These are phyloP conservation scores for Eudorina sp. DNA, from an alignment of 139 green algal genomes.

Conservation along the genomic window DNA sequence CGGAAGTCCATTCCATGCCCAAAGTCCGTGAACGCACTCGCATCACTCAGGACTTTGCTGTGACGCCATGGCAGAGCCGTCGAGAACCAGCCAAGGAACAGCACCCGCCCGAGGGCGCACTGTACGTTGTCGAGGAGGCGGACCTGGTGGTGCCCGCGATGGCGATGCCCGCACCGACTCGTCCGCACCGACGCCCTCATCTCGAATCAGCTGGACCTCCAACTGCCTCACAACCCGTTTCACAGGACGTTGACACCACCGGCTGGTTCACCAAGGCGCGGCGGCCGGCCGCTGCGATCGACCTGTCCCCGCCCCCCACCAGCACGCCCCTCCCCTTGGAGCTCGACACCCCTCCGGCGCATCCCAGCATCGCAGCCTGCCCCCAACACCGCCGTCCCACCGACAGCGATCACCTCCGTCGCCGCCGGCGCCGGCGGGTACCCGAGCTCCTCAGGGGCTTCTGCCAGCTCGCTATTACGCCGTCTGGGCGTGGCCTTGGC, in stretches of 20 bases:
- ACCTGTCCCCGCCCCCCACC: background rate
- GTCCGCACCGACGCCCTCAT: background rate
- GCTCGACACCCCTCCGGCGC: too few relatives aligned
- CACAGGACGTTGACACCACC: background rate
- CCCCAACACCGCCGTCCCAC: too few relatives aligned
- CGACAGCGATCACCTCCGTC: too few relatives aligned
- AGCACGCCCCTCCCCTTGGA: too few relatives aligned
- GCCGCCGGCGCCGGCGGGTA: too few relatives aligned
- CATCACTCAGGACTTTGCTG: slow-evolving; percentile 11
- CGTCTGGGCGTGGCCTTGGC: background rate
- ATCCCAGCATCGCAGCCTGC: too few relatives aligned
- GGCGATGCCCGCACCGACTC: background rate
- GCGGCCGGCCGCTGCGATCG: too few relatives aligned
- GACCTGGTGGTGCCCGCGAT: background rate
- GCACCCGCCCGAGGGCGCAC: background rate
- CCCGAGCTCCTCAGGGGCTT: background rate
- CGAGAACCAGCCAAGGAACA: background rate
- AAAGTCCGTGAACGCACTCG: slow-evolving; percentile 28
- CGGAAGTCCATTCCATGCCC: too few relatives aligned
- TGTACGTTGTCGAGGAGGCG: background rate
- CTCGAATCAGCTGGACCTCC: background rate
- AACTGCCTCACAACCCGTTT: background rate
- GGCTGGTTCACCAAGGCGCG: background rate
- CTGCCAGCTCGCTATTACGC: slow-evolving; percentile 28
- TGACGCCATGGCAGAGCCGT: slow-evolving; percentile 8